Evolutionary conservation across 352 stramenopile species (phyloP).

Genomic region (Phytophthora citricola): DNA sequence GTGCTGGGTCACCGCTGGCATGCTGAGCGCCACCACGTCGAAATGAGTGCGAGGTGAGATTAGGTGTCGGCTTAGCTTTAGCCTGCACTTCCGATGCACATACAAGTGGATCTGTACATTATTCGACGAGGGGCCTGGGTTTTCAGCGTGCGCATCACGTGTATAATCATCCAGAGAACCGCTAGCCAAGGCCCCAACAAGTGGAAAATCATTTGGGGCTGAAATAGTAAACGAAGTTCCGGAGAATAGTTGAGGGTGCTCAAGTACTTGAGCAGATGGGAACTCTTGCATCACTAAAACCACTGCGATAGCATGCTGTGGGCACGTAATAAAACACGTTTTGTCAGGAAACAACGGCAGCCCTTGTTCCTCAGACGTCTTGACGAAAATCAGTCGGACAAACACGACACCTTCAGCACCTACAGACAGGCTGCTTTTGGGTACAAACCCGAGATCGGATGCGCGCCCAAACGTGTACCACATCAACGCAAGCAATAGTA

Average conservation of each 20-base stretch:
- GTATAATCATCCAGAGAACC: no score
- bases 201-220: no score
- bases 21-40: constrained; percentile 1
- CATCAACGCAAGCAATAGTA: constrained; percentile 17
- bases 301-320: constrained; percentile 20
- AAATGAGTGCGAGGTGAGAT: neutral
- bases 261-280: no score
- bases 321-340: constrained; percentile 21
- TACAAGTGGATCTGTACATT: constrained; percentile 3
- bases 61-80: constrained; percentile 1
- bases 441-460: constrained; percentile 9
- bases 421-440: constrained; percentile 19
- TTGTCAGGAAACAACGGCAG: constrained; percentile 35
- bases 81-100: constrained; percentile 14
- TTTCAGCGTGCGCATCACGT: no score
- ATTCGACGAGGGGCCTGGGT: no score
- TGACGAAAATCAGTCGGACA: constrained; percentile 32
- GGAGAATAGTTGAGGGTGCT: no score
- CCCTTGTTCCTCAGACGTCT: constrained; percentile 29
- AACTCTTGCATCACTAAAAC: constrained; percentile 19
- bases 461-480: constrained; percentile 25
- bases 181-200: no score
- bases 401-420: constrained; percentile 13
- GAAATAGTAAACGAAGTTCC: no score
- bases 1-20: neutral